Evolutionary conservation across 2,329 filamentous ascomycete genomes (phyloP).

Genomic region (Fusarium paranaense): DNA sequence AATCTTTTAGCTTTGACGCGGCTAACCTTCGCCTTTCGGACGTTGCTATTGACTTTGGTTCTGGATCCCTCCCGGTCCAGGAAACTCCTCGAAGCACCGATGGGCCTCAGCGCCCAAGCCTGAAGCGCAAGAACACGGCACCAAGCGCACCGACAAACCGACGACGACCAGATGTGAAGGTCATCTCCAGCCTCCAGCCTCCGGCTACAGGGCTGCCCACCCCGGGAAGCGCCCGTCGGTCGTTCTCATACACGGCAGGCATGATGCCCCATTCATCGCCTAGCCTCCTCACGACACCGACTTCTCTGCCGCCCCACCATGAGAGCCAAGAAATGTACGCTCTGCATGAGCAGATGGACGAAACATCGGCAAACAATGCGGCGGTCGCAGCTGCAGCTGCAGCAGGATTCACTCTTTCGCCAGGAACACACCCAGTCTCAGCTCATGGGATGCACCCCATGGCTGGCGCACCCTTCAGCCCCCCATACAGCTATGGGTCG

Average conservation of each 20-base stretch:
- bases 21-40: conserved; percentile 80
- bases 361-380: conserved; percentile 49
- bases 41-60: conserved; percentile 69
- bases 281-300: conserved; percentile 53
- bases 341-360: conserved; percentile 50
- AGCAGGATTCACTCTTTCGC: conserved; percentile 50
- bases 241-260: conserved; percentile 50
- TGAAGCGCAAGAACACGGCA: conserved; percentile 63
- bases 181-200: conserved; percentile 45
- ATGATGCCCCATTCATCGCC: conserved; percentile 54
- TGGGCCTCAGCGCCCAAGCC: conserved; percentile 49
- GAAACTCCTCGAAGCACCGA: conserved; percentile 55
- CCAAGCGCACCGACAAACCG: conserved; percentile 51
- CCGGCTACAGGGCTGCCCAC: conserved; percentile 44
- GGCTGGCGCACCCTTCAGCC: conserved; percentile 53
- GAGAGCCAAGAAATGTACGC: conserved; percentile 49
- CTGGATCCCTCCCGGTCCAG: conserved; percentile 65
- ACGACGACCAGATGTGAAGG: conserved; percentile 54
- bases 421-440: conserved; percentile 30
- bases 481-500: conserved; percentile 55
- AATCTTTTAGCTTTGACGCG: conserved; percentile 74
- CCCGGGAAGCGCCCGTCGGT: conserved; percentile 51
- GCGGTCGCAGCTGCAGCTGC: conserved; percentile 52
- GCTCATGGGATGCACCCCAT: conserved; percentile 47
- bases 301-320: conserved; percentile 50